Percentiles rank a stretch among this genome's conserved stretches.
Conservation (phyloP, 1,284 basidiomycete genomes). For the Kwoniella shivajii region DNA sequence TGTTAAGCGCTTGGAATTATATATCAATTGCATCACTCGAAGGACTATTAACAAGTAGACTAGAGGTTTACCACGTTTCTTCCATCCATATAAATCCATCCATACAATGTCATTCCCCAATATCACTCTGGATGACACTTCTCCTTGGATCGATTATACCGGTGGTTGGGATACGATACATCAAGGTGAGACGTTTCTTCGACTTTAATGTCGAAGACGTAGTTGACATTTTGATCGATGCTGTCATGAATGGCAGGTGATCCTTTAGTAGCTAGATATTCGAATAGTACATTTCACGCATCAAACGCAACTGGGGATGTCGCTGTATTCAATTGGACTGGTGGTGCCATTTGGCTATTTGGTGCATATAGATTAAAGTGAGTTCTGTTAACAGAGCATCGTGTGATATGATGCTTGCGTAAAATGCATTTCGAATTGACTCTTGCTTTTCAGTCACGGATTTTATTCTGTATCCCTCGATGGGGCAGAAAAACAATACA, state of each 20-base stretch:
- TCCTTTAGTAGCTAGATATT: background rate
- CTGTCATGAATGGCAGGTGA: background rate
- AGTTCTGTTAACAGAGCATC: background rate
- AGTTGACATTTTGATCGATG: background rate
- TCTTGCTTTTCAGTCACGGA: background rate
- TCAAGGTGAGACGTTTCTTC: background rate
- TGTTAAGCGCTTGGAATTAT: too few relatives aligned
- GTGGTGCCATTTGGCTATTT: constrained; percentile 2
- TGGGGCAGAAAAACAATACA: background rate
- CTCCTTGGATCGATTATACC: constrained; percentile 1
- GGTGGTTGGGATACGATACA: constrained; percentile 3
- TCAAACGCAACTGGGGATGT: background rate
- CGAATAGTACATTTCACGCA: constrained; percentile 1
- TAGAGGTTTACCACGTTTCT: too few relatives aligned
- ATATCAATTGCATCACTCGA: too few relatives aligned
- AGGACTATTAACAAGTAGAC: too few relatives aligned
- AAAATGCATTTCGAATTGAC: background rate
- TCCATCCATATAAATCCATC: too few relatives aligned
- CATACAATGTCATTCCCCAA: background rate
- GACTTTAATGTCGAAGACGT: background rate
- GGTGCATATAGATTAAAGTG: constrained; percentile 6
- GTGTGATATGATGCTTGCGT: background rate
- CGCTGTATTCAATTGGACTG: background rate
- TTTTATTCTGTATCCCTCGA: background rate
- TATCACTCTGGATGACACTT: constrained; percentile 5